Evolutionary conservation across 371 early-diverging fungal species (phyloP), one percentile per base, ranked within the genome.

Genomic region (Nematocida ausubeli): DNA sequence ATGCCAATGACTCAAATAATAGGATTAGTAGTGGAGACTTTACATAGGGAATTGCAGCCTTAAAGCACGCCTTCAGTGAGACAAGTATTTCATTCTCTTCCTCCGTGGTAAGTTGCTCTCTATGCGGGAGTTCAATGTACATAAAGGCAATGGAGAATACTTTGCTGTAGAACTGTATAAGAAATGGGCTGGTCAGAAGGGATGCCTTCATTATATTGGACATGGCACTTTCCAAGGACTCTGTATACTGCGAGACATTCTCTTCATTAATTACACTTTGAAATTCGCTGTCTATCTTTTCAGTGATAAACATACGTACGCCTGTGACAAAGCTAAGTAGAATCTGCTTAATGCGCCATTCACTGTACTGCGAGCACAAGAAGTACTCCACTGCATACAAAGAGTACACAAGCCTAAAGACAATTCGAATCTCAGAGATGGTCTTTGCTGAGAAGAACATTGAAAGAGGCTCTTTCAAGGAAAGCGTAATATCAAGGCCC

Each of bases 401-500:
- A 28, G 78, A 75, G 52, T 65, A 75, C 6, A 75, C n/a, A 4
- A 75, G 49, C 52, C 78, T 34, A 40, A 75, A 75, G 3, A 75
- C 12, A n/a, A 75, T 65, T 63, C 40, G 9, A 6, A 75, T 22
- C 50, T 75, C 78, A 35, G 52, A 66, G 19, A 65, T 12, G 22
- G 39, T 19, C 37, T 75, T 75, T 5, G 65, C 40, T 26, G 78
- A 75, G 28, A 66, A 75, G 63, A 75, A 75, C 40, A 75, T 47
- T 22, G 78, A 75, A 5, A 75, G 42, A 26, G 68, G 67, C 26
- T 42, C 49, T 28, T 40, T 66, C 5, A 55, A 42, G 32, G 65
- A 24, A 34, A 75, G 54, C 0, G 60, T 2, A 28, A 75, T 42
- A 55, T 75, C 66, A 16, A 75, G 40, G 7, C 65, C 78, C 52